Percentiles rank a stretch among this genome's conserved stretches.
Evolutionary conservation across 1,139 yeast species (phyloP).

Genomic region (Meyerozyma carpophila): DNA sequence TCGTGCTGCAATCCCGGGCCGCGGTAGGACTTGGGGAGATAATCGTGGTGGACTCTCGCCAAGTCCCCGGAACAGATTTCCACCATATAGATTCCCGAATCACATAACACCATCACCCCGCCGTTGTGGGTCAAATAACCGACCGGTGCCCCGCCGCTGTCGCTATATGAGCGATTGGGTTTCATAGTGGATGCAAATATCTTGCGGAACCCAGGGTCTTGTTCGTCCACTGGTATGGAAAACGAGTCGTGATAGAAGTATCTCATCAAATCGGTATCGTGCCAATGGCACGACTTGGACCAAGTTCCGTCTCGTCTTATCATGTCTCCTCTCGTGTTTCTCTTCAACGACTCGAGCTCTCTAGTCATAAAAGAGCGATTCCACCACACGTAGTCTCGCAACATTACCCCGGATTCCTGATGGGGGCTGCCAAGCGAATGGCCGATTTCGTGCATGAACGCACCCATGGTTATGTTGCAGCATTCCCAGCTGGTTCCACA

Average conservation of each 20-base stretch:
- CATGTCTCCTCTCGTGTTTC: constrained; percentile 29
- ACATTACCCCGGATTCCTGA: constrained; percentile 84
- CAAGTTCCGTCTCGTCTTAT: constrained; percentile 57
- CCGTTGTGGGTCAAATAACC: constrained; percentile 32
- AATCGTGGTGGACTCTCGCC: constrained; percentile 60
- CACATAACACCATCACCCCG: constrained; percentile 42
- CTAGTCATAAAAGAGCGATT: constrained; percentile 78
- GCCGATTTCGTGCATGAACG: constrained; percentile 93
- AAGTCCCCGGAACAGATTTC: constrained; percentile 62
- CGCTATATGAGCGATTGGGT: constrained; percentile 16
- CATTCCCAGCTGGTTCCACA: constrained; percentile 93
- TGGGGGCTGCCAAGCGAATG: constrained; percentile 90
- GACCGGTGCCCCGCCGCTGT: constrained; percentile 18
- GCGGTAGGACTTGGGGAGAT: constrained; percentile 46
- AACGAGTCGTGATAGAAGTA: constrained; percentile 81
- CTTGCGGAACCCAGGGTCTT: constrained; percentile 25
- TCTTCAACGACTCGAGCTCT: constrained; percentile 55
- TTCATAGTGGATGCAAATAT: constrained; percentile 18
- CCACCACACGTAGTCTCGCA: constrained; percentile 75
- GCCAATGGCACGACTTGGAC: constrained; percentile 66
- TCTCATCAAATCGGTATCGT: constrained; percentile 70
- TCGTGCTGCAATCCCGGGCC: constrained; percentile 58
- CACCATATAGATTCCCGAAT: constrained; percentile 65
- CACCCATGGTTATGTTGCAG: constrained; percentile 80
- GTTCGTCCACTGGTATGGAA: constrained; percentile 58